Evolutionary conservation across 1,284 basidiomycete species (phyloP).

Genomic region (Ceratobasidium sp.): DNA sequence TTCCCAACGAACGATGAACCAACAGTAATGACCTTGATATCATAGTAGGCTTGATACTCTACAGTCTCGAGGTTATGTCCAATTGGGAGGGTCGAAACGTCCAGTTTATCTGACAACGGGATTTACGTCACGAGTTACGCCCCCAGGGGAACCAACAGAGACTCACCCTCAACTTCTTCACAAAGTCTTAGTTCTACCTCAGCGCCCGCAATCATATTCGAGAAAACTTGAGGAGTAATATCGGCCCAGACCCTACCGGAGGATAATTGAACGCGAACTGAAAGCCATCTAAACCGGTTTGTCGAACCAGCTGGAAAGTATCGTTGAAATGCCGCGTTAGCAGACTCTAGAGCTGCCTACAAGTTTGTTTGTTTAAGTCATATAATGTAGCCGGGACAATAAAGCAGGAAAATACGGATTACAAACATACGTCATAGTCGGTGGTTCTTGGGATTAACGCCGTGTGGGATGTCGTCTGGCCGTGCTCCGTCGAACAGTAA

Average conservation of each 20-base stretch:
- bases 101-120: conserved; percentile 2
- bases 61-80: not conserved
- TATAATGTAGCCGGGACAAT: not conserved
- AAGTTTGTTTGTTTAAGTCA: not conserved
- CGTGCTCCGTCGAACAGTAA: conserved; percentile 2
- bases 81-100: conserved; percentile 23
- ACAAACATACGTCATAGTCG: conserved; percentile 14
- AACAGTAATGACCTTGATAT: conserved; percentile 27
- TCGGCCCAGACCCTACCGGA: conserved; percentile 22
- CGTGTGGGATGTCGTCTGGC: not conserved
- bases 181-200: conserved; percentile 10
- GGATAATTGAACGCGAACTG: conserved; percentile 12
- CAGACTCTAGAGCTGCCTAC: conserved; percentile 1
- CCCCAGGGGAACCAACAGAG: not conserved
- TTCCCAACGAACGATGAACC: conserved; percentile 24
- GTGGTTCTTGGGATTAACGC: conserved; percentile 11
- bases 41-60: conserved; percentile 1
- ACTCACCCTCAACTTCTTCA: conserved; percentile 11
- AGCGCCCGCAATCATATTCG: not conserved
- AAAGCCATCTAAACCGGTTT: conserved; percentile 3
- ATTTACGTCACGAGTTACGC: not conserved
- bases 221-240: not conserved
- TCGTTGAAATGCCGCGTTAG: conserved; percentile 10
- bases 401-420: not conserved
- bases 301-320: not conserved